A percentile compares a stretch with the other conserved stretches of the same genome.
Evolutionary conservation across 1,139 yeast species (phyloP).

Genomic region (Pichia sp.): DNA sequence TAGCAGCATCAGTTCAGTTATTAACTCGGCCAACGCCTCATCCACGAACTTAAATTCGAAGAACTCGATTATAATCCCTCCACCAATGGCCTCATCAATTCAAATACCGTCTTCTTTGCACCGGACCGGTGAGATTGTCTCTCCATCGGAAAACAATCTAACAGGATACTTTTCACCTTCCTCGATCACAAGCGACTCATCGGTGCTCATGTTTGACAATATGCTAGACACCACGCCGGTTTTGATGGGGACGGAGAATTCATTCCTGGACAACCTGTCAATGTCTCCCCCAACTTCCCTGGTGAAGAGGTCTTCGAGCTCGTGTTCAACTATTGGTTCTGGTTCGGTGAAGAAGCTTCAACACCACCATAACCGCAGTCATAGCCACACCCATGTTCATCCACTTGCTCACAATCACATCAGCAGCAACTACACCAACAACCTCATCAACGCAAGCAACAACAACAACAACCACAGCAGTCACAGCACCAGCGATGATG

Average conservation of each 20-base stretch:
- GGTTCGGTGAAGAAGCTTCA: conserved; percentile 13
- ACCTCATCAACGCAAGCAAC: neutral
- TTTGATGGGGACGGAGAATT: neutral
- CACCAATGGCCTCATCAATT: neutral
- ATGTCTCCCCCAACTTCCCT: conserved; percentile 11
- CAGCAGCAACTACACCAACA: neutral
- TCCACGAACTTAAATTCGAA: neutral
- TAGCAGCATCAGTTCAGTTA: conserved; percentile 3
- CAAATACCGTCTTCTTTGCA: neutral
- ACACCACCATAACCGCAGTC: conserved; percentile 12
- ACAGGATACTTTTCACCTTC: conserved; percentile 13
- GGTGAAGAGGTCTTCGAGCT: conserved; percentile 9
- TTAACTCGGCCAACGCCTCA: conserved; percentile 4
- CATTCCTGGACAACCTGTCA: conserved; percentile 5
- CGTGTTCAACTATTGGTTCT: conserved; percentile 9
- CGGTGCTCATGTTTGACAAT: conserved; percentile 9
- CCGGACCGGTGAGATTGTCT: neutral
- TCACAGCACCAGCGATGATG: neutral
- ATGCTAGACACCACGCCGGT: conserved; percentile 6
- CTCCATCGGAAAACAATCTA: neutral
- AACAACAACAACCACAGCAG: neutral
- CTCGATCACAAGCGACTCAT: conserved; percentile 16
- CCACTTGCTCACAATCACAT: neutral
- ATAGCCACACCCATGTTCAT: conserved; percentile 4
- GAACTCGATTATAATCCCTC: neutral